Evolutionary conservation across 2,329 filamentous ascomycete genomes (phyloP), one percentile per base, ranked within the genome.

Genomic region (Neofusicoccum ribis): DNA sequence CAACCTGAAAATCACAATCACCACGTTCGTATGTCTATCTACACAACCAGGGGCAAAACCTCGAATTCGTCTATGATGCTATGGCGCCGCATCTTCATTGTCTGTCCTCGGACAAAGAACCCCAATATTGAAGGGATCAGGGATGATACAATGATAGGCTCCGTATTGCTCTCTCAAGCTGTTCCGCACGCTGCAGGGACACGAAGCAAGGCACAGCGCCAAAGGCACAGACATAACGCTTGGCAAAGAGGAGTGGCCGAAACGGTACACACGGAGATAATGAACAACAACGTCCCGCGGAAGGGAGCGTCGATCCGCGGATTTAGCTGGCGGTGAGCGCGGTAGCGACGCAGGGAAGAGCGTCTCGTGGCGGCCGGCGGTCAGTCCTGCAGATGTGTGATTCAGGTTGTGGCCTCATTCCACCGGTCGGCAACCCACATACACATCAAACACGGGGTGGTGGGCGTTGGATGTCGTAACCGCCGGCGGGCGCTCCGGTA

Each of bases 341-440:
- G n/a, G 20, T 15, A 34, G 9, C 2, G 23, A 34, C 8, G 50
- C 15, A 60, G n/a, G 39, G 3, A 58, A 37, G 43, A 37, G 37
- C 54, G 54, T 31, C 41, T 60, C 43, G 56, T 60, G 56, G 56
- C 56, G 56, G 56, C n/a, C 37, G 56, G 56, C 56, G 56, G 56
- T 60, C 56, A 60, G 56, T 47, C 27, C 47, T 60, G 56, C 56
- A 60, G 54, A 31, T 31, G 27, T 31, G 31, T 60, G 56, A 46
- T 47, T 60, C 56, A 60, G 17, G 41, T 31, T 31, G 27, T 31
- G 27, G 27, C 27, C 27, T 31, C 27, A 31, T 31, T 31, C 27
- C 27, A 31, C 27, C 27, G 27, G 27, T 31, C 12, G 41, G 41
- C 41, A 15, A 17, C 41, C 41, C 15, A 44, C 41, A 15, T 44